phyloP scores from a whole-genome alignment of 768 basidiomycete genomes.

The Rhodotorula kratochvilovae region DNA sequence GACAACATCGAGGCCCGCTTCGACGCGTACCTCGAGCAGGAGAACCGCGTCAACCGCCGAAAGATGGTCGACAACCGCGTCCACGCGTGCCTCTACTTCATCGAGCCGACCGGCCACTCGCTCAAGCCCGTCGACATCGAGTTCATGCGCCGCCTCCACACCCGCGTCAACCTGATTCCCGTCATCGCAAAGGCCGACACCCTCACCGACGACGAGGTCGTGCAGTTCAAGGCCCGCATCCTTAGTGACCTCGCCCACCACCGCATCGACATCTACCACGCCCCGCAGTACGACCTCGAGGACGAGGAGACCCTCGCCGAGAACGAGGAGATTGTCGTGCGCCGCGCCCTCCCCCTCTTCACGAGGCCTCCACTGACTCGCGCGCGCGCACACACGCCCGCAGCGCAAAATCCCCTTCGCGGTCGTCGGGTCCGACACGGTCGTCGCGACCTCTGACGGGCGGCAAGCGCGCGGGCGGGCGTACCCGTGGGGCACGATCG shows the following conservation, averaged over 20 bases:
- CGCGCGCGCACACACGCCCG: too few relatives aligned
- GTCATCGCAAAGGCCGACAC: constrained; percentile 98
- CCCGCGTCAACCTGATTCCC: constrained; percentile 96
- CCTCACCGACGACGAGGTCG: constrained; percentile 90
- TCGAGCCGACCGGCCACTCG: constrained; percentile 97
- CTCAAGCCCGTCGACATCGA: constrained; percentile 98
- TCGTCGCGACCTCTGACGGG: constrained; percentile 77
- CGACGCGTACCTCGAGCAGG: constrained; percentile 95
- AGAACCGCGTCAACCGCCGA: constrained; percentile 91
- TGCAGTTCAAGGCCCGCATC: constrained; percentile 77
- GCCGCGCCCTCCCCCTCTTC: constrained; percentile 25
- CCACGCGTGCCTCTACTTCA: constrained; percentile 98
- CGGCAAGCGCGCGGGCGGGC: constrained; percentile 87
- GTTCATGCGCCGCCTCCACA: constrained; percentile 96
- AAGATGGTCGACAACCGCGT: constrained; percentile 96
- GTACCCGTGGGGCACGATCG: constrained; percentile 98
- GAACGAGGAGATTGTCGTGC: constrained; percentile 77
- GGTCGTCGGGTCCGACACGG: constrained; percentile 85
- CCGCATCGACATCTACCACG: constrained; percentile 96
- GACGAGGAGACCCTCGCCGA: constrained; percentile 97
- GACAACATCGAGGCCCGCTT: constrained; percentile 98
- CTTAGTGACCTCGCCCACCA: constrained; percentile 89
- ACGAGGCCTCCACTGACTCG: not conserved
- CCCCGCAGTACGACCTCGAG: constrained; percentile 94
- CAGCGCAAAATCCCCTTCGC: constrained; percentile 96